Percentiles rank a stretch among this genome's conserved stretches.
Evolutionary conservation across 2,329 filamentous ascomycete genomes (phyloP).

Genomic region (Penicillium sp.): DNA sequence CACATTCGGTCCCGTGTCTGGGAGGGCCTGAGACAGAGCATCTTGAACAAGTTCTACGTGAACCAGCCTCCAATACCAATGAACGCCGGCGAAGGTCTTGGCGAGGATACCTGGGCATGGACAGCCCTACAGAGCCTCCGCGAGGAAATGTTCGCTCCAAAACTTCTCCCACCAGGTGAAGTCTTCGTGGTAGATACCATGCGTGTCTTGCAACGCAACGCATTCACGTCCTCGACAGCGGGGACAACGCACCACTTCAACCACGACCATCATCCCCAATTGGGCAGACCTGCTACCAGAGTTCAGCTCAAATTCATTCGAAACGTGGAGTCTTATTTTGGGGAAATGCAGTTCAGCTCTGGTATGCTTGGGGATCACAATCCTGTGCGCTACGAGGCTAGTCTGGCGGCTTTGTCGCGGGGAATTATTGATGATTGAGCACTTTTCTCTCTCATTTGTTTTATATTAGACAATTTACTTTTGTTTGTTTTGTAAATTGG

Average conservation of each 20-base stretch:
- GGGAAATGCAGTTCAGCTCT: conserved; percentile 66
- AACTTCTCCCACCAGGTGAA: conserved; percentile 71
- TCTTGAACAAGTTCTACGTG: conserved; percentile 60
- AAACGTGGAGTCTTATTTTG: conserved; percentile 67
- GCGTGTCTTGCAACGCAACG: conserved; percentile 63
- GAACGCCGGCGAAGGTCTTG: conserved; percentile 48
- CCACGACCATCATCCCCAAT: conserved; percentile 41
- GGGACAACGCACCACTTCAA: conserved; percentile 16
- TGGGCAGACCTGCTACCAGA: conserved; percentile 64
- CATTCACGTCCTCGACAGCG: conserved; percentile 54
- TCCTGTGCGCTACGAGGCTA: conserved; percentile 68
- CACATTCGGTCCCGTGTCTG: conserved; percentile 65
- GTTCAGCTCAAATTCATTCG: conserved; percentile 67
- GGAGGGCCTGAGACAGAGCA: conserved; percentile 59
- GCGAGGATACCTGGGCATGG: conserved; percentile 67
- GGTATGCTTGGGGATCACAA: conserved; percentile 75
- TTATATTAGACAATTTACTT: not conserved
- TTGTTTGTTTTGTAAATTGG: not conserved
- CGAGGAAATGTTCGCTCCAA: conserved; percentile 63
- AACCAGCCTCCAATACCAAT: conserved; percentile 41
- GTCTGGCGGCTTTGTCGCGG: conserved; percentile 57
- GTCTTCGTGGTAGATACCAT: conserved; percentile 69
- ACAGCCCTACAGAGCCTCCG: conserved; percentile 63
- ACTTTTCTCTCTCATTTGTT: not conserved
- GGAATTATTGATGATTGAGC: conserved; percentile 39